These are phyloP conservation scores for Cyanidiococcus yangmingshanensis DNA, from an alignment of 23 red algal genomes.

Conservation along the genomic window DNA sequence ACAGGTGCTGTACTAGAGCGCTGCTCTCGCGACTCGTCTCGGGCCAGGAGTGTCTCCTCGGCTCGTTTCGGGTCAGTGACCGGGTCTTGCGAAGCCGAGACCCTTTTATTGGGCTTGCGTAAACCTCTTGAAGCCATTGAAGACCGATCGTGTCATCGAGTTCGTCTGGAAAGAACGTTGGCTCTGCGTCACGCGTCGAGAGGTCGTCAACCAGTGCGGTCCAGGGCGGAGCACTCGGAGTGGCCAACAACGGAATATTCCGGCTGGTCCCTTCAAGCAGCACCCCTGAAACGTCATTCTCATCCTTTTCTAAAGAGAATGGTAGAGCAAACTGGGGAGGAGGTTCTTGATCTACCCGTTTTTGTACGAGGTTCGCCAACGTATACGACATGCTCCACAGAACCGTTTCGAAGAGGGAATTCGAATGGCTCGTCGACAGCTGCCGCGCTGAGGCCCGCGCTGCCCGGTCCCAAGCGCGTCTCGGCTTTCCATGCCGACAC, in stretches of 20 bases:
- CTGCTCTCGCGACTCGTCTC: not conserved
- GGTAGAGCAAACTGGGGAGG: not conserved
- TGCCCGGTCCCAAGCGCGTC: not conserved
- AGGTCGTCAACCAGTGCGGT: not conserved
- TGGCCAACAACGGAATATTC: not conserved
- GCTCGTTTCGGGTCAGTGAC: not conserved
- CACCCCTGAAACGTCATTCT: not conserved
- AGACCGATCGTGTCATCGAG: not conserved
- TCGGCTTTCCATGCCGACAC: not conserved
- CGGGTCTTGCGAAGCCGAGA: not conserved
- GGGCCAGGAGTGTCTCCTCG: not conserved
- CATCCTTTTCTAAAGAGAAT: not conserved
- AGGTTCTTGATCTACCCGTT: not conserved
- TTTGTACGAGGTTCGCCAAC: not conserved
- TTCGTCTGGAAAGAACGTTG: not conserved
- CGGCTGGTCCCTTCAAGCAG: not conserved
- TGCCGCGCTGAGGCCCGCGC: not conserved
- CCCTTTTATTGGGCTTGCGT: not conserved
- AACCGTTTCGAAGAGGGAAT: not conserved
- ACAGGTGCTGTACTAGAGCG: not conserved
- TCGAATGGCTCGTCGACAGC: not conserved
- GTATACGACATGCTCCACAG: not conserved
- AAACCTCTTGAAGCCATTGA: not conserved
- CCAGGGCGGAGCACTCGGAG: not conserved
- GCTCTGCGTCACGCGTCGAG: not conserved